A percentile compares a stretch with the other conserved stretches of the same genome.
Evolutionary conservation across 1,284 basidiomycete species (phyloP).

Genomic region (Heterobasidion parviporum): DNA sequence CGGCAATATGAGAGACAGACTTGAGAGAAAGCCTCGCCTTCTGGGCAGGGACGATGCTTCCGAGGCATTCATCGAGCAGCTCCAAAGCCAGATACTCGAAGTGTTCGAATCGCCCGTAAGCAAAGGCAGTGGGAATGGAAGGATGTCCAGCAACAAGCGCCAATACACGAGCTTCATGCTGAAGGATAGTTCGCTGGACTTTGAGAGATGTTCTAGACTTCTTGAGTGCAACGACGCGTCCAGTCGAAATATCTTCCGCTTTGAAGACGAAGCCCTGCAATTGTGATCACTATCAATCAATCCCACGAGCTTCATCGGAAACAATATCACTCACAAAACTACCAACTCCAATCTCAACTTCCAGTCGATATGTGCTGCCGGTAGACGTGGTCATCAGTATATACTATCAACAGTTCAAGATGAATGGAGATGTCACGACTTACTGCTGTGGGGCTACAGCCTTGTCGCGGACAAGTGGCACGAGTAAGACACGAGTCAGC

Average conservation of each 20-base stretch:
- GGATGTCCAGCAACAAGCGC: constrained; percentile 1
- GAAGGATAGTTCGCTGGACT: background rate
- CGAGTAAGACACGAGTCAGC: too few species aligned
- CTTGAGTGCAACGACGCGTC: background rate
- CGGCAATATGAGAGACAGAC: background rate
- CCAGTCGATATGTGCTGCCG: too few species aligned
- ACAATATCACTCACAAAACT: background rate
- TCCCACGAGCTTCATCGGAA: background rate
- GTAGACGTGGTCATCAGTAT: too few species aligned
- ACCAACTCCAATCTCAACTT: background rate
- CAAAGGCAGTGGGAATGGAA: constrained; percentile 4
- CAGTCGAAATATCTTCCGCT: background rate
- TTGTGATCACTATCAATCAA: background rate
- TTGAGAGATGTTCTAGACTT: background rate
- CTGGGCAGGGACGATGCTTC: background rate
- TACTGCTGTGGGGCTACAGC: too few species aligned
- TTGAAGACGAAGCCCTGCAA: background rate
- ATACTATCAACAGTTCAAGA: too few species aligned
- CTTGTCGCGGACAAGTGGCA: too few species aligned
- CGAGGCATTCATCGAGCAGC: background rate
- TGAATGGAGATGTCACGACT: too few species aligned
- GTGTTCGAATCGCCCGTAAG: constrained; percentile 4
- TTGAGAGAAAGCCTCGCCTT: background rate
- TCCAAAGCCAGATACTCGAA: constrained; percentile 9
- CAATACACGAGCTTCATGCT: background rate